Base-by-base conservation (phyloP, 352 stramenopile genomes). In the Albugo candida region DNA sequence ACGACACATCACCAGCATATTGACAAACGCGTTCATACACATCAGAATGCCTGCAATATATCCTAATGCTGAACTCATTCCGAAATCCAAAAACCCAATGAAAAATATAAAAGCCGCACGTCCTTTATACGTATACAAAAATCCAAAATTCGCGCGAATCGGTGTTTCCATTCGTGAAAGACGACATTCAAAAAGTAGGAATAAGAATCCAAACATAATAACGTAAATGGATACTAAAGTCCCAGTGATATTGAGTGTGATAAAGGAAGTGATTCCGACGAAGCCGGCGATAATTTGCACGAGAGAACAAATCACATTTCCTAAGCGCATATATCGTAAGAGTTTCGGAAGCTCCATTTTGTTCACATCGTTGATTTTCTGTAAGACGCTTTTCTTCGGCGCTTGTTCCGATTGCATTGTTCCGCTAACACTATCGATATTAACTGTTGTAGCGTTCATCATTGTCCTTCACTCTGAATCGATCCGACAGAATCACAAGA, bases 331-430 rank as follows among this genome's bases (percentile, higher is more conserved):
- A 62, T 84, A 83, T 51, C 77, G 72, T 44, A 91, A 60, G 20
- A 91, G 60, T 63, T 87, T 91, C 24, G 77, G 77, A n/a, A 87
- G 63, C 51, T 87, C 77, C 71, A 91, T 91, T 55, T 84, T 85
- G 67, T 91, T 91, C 16, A 91, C 73, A 48, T 89, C 71, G 56
- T 86, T 84, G 54, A 89, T 74, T 52, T 82, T 73, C 58, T 85
- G 61, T 39, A 83, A 70, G 40, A 89, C 68, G 53, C 60, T 81
- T 45, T 65, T 63, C 61, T 83, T 85, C 18, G 72, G 64, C 41
- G 56, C 40, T 34, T 53, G 40, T 27, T 37, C 6, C 36, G 76
- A 55, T 24, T 57, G 46, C 60, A 76, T 81, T 48, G 53, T 54
- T 39, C 65, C 69, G 17, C 10, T 36, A 51, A 86, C 60, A 53